Base-by-base conservation (phyloP, 441 rosid genomes). In the Brassica hybrid region DNA sequence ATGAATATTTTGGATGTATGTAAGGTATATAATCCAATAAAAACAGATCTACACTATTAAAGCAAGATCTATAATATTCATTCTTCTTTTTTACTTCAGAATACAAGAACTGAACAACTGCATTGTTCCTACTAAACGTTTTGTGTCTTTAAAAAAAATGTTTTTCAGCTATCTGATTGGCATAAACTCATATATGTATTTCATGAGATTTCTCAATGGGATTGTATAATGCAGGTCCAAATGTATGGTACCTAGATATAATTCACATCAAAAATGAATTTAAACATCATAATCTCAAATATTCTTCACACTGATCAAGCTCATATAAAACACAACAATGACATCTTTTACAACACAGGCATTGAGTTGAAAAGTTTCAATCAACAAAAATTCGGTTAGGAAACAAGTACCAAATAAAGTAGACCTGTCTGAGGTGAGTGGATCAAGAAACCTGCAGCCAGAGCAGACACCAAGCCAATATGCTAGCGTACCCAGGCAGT, bases 361-460 rank as follows among this genome's bases (percentile, higher is more conserved):
- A 45, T 13, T 45, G 52, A 14, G 5, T 13, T 45, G 57, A 67
- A 45, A 45, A 11, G 48, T 41, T 41, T 41, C 48, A 3, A 30
- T 21, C 3, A 41, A 41, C 48, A 11, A 41, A 41, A 41, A 3
- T 36, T 52, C 14, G 17, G 74, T 54, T 23, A 25, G 5, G 9
- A 8, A 63, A 64, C 7, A 58, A 59, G 43, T 71, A 90, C 99
- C 99, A 90, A 89, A 86, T 93, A 93, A 76, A 95, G 95, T 68
- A 91, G 94, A 32, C 98, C 96, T 11, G 99, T 96, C 70, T 95
- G 98, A 63, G 94, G 96, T 11, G 89, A 88, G 79, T 64, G 94
- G 14, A 96, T 91, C 82, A 93, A 76, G 82, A 91, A 82, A 65
- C 99, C 96, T 60, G 97, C 96, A 27, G 94, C 90, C 73, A 95